Conservation (phyloP, 225 moss, liverwort and hornwort species). For the Pseudisothecium myosuroides region DNA sequence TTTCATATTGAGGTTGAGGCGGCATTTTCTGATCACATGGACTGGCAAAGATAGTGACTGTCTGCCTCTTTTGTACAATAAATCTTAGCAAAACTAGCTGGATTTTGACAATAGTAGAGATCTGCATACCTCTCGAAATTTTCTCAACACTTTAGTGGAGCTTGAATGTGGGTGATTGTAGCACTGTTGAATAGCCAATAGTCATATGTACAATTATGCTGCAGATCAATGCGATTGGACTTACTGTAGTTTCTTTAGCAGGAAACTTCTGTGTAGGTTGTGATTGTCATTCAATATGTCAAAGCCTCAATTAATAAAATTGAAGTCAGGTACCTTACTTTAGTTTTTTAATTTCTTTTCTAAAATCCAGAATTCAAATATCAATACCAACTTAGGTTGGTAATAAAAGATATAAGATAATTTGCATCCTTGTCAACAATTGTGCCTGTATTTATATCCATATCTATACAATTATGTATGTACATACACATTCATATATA, state of each 20-base stretch:
- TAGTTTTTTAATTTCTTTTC: not conserved
- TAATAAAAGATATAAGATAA: not conserved
- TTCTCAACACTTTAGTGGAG: not conserved
- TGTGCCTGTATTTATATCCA: accelerated
- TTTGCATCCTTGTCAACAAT: not conserved
- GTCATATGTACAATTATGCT: not conserved
- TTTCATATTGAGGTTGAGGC: not conserved
- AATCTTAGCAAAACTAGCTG: not conserved
- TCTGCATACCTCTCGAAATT: not conserved
- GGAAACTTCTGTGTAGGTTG: not conserved
- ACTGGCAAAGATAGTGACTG: not conserved
- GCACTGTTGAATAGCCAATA: not conserved
- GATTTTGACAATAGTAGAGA: not conserved
- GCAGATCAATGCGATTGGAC: not conserved
- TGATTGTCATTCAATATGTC: not conserved
- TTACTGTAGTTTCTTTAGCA: not conserved
- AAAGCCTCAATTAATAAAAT: not conserved
- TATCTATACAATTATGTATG: not conserved
- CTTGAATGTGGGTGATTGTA: not conserved
- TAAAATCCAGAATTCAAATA: not conserved
- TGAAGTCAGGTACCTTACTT: not conserved
- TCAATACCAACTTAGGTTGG: not conserved
- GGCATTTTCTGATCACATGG: not conserved
- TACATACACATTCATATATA: no score
- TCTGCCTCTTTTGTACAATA: not conserved